Evolutionary conservation across 108 stramenopile genomes (phyloP), one percentile per base, ranked within the genome.

Genomic region (Nitzschia sp.): DNA sequence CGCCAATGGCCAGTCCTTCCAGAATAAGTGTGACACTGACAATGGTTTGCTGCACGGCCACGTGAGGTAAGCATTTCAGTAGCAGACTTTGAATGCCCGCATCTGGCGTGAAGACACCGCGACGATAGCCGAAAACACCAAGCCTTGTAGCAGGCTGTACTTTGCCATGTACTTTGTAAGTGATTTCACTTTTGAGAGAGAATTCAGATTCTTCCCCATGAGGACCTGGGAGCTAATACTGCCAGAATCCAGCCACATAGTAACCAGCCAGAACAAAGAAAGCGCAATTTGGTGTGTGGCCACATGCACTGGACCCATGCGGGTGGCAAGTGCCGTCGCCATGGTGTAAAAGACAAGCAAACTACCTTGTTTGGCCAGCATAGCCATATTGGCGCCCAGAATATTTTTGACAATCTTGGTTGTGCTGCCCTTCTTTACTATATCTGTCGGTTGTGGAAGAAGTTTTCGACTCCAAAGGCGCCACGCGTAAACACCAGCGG

Each of bases 221-320:
- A 66, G 68, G 42, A 38, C 65, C 49, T 71, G 70, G 1, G 61
- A 59, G 32, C 61, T 63, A 1, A 71, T 59, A 17, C 69, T 29
- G 59, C 82, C 74, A 66, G 57, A 51, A 71, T 70, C 49, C 21
- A 71, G 23, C 70, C 60, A 61, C 29, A 68, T 63, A 6, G 82
- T 67, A 17, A 79, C 58, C 42, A 82, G 32, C 63, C 86, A 72
- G 78, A 85, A 88, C 27, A 83, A 56, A 33, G 54, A 54, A 26
- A 83, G 42, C 0, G 62, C 74, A 27, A 86, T 59, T 70, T 88
- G 86, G 54, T 90, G 89, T 15, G 89, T 72, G 24, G 84, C 89
- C 5, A 85, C 83, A 36, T 74, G 62, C 0, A 51, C 64, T n/a
- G 79, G 42, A 3, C 82, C 83, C 71, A 90, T 81, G 2, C 82